phyloP scores from a whole-genome alignment of 2,329 filamentous ascomycete genomes.

The Cytospora paraplurivora region DNA sequence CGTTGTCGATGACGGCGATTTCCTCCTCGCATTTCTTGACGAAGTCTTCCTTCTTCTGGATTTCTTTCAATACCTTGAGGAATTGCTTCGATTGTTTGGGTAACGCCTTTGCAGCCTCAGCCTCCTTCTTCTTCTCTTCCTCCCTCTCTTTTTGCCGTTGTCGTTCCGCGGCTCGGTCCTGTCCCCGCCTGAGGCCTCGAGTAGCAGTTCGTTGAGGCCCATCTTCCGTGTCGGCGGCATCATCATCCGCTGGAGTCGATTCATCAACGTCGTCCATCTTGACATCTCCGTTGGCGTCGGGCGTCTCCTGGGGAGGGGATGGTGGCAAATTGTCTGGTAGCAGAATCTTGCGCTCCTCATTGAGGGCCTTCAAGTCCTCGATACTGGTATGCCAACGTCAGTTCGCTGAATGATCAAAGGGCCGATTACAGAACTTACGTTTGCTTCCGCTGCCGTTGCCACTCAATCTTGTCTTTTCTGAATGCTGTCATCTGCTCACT shows the following conservation, averaged over 20 bases:
- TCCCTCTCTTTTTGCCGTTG: conserved; percentile 76
- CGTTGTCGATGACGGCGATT: conserved; percentile 84
- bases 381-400: conserved; percentile 50
- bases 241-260: conserved; percentile 60
- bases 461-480: conserved; percentile 93
- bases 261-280: conserved; percentile 68
- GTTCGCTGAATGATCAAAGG: conserved; percentile 18
- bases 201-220: conserved; percentile 55
- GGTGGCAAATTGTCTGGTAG: conserved; percentile 72
- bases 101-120: conserved; percentile 64
- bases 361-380: conserved; percentile 70
- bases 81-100: conserved; percentile 86
- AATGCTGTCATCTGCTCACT: conserved; percentile 92
- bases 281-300: conserved; percentile 56
- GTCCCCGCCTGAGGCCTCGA: conserved; percentile 61
- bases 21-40: conserved; percentile 83
- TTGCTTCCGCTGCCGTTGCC: conserved; percentile 75
- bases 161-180: conserved; percentile 70
- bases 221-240: conserved; percentile 69
- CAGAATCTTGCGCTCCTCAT: conserved; percentile 72
- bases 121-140: conserved; percentile 67
- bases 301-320: conserved; percentile 57
- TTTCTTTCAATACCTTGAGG: conserved; percentile 82
- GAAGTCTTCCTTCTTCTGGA: conserved; percentile 80
- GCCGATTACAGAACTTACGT: conserved; percentile 51